Conservation (phyloP, 352 stramenopile species). For the Blastocystis sp. region DNA sequence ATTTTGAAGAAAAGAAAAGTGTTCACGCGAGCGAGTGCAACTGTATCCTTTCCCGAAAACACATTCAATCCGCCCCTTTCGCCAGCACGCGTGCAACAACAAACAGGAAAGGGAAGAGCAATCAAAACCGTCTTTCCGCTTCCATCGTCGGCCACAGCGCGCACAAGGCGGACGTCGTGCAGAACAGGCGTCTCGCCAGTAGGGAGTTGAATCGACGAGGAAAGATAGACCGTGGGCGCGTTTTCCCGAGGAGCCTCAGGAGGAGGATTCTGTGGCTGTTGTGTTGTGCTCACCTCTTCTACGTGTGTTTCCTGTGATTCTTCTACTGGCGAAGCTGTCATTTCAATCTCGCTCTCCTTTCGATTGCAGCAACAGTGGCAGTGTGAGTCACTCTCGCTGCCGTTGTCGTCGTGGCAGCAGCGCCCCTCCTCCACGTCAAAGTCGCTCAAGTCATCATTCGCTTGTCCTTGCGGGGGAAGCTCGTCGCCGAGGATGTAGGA, state of each 20-base stretch:
- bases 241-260: no score
- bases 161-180: constrained; percentile 2
- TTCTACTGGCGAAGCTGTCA: background rate
- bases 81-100: background rate
- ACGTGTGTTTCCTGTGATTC: background rate
- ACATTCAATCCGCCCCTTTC: no score
- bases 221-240: background rate
- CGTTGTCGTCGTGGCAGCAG: background rate
- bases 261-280: background rate
- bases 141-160: constrained; percentile 42
- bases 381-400: background rate
- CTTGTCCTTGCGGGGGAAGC: background rate
- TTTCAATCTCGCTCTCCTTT: background rate
- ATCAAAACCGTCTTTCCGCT: constrained; percentile 39
- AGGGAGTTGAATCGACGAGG: background rate
- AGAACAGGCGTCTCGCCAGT: background rate
- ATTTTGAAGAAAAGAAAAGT: no score
- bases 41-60: no score
- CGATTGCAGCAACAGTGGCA: background rate
- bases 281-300: background rate
- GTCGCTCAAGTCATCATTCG: background rate
- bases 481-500: constrained; percentile 35
- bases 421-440: background rate
- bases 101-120: constrained; percentile 11
- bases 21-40: no score